These are phyloP conservation scores for Fusarium abutilonis DNA, from an alignment of 2,329 filamentous ascomycete species.

Conservation along the genomic window DNA sequence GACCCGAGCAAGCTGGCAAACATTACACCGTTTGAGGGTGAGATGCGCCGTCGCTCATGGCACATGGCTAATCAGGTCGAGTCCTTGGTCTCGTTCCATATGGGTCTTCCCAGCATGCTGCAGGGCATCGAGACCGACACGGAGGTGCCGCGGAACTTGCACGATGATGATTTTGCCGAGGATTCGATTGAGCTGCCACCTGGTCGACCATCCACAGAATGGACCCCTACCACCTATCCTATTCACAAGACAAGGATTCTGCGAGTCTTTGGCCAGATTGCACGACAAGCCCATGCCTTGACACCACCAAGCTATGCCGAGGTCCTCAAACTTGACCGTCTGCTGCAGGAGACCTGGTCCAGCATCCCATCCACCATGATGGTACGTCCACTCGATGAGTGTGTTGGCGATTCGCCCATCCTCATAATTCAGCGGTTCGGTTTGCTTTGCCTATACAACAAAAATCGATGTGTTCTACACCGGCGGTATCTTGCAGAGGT, in stretches of 20 bases:
- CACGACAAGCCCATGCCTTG: conserved; percentile 60
- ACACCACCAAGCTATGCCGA: conserved; percentile 59
- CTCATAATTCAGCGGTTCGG: conserved; percentile 64
- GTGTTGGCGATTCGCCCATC: conserved; percentile 58
- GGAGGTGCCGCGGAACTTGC: conserved; percentile 67
- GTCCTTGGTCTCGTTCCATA: conserved; percentile 71
- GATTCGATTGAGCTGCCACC: conserved; percentile 64
- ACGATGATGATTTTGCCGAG: conserved; percentile 72
- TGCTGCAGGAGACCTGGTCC: conserved; percentile 58
- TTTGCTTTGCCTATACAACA: conserved; percentile 62
- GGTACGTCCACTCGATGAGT: conserved; percentile 59
- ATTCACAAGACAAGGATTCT: conserved; percentile 62
- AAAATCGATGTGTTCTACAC: conserved; percentile 65
- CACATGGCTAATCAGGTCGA: conserved; percentile 68
- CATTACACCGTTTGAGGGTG: conserved; percentile 62
- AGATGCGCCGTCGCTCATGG: conserved; percentile 65
- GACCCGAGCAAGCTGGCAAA: conserved; percentile 63
- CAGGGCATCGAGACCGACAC: conserved; percentile 72
- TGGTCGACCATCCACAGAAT: conserved; percentile 65
- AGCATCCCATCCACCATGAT: conserved; percentile 60
- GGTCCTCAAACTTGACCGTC: conserved; percentile 58
- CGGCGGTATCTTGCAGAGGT: conserved; percentile 61
- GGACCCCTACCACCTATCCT: conserved; percentile 67
- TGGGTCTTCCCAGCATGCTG: conserved; percentile 74
- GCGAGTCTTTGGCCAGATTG: conserved; percentile 61